These are phyloP conservation scores for Aspergillus fructus DNA, from an alignment of 2,329 filamentous ascomycete species.

Conservation along the genomic window DNA sequence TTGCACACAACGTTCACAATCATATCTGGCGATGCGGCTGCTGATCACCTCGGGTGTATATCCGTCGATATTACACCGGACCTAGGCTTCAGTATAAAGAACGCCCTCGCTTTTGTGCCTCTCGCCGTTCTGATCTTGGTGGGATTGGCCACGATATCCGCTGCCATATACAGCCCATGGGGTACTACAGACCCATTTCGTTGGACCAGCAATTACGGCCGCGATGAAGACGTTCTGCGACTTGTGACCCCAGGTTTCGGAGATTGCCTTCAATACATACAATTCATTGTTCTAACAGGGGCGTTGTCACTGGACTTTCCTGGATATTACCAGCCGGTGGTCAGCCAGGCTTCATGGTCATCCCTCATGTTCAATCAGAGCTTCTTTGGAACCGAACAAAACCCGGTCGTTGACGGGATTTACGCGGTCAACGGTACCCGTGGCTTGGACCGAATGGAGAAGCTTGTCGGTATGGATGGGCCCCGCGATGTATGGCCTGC, in stretches of 20 bases:
- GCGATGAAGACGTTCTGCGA: slow-evolving; percentile 86
- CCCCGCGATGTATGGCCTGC: slow-evolving; percentile 86
- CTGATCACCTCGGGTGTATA: slow-evolving; percentile 72
- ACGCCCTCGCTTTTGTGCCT: slow-evolving; percentile 72
- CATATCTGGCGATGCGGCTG: slow-evolving; percentile 67
- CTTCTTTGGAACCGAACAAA: slow-evolving; percentile 68
- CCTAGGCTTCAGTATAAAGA: slow-evolving; percentile 67
- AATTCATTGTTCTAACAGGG: slow-evolving; percentile 87
- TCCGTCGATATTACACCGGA: slow-evolving; percentile 81
- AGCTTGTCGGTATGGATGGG: slow-evolving; percentile 76
- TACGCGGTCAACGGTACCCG: slow-evolving; percentile 77
- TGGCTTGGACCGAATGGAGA: slow-evolving; percentile 75
- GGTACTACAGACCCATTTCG: slow-evolving; percentile 85
- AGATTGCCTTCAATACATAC: slow-evolving; percentile 94
- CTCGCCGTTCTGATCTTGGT: slow-evolving; percentile 75
- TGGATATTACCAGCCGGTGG: slow-evolving; percentile 88
- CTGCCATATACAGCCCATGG: slow-evolving; percentile 90
- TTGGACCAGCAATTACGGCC: slow-evolving; percentile 97
- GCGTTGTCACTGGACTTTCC: slow-evolving; percentile 84
- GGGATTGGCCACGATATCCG: slow-evolving; percentile 77
- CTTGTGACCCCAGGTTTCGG: slow-evolving; percentile 94
- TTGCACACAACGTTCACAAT: slow-evolving; percentile 72
- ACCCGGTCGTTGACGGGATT: slow-evolving; percentile 77
- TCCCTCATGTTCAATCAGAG: slow-evolving; percentile 89
- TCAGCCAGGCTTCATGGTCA: slow-evolving; percentile 87